phyloP scores from a whole-genome alignment of 306 rosid genomes.

The Vigna reflexopilosa region DNA sequence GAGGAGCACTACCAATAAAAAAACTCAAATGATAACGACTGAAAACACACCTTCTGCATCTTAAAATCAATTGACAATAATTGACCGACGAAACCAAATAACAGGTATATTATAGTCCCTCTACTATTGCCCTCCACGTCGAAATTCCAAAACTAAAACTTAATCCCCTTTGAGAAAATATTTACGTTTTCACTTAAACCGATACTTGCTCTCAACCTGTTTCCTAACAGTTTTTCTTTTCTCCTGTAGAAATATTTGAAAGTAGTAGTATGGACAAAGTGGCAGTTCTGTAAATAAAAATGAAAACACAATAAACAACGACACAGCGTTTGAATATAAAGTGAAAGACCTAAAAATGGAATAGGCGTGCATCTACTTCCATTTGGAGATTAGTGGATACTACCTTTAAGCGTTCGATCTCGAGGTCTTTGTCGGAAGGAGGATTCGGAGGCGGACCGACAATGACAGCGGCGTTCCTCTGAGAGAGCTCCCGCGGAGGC shows the following conservation, averaged over 20 bases:
- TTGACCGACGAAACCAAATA: constrained; percentile 2
- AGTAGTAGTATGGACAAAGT: too few relatives aligned
- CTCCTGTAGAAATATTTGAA: too few relatives aligned
- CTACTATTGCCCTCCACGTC: not conserved
- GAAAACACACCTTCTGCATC: constrained; percentile 15
- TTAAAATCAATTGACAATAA: not conserved
- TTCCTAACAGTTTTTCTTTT: too few relatives aligned
- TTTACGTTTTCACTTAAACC: not conserved
- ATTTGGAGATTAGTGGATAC: not conserved
- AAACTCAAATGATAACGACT: not conserved
- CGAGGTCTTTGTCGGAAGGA: constrained; percentile 51
- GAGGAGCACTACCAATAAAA: constrained; percentile 14
- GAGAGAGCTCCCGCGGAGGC: constrained; percentile 90
- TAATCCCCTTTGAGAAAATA: not conserved
- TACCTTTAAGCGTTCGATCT: constrained; percentile 70
- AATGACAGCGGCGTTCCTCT: constrained; percentile 40
- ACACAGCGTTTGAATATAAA: not conserved
- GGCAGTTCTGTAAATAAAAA: too few relatives aligned
- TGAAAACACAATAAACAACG: too few relatives aligned
- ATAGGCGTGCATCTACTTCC: not conserved
- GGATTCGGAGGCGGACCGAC: not conserved
- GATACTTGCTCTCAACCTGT: too few relatives aligned
- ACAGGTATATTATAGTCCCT: not conserved
- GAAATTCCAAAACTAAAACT: not conserved
- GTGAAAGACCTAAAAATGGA: not conserved